Conservation (phyloP, 108 stramenopile species). For the Craspedostauros australis region DNA sequence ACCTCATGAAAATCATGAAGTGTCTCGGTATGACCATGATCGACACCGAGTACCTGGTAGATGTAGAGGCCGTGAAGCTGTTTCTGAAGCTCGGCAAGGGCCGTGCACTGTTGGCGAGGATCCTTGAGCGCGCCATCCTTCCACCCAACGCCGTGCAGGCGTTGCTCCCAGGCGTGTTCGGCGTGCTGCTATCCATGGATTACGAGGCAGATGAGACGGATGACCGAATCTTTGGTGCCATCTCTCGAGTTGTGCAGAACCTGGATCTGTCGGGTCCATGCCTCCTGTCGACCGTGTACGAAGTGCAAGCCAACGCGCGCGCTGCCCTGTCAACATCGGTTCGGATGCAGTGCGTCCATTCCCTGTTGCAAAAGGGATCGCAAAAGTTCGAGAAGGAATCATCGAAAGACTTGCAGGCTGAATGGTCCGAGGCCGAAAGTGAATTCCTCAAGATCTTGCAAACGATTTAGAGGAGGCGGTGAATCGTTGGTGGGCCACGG, state of each 20-base stretch:
- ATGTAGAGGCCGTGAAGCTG: constrained; percentile 28
- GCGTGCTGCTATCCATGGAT: constrained; percentile 15
- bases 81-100: constrained; percentile 67
- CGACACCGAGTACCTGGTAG: constrained; percentile 32
- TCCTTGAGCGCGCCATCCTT: constrained; percentile 67
- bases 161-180: constrained; percentile 47
- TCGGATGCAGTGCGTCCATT: constrained; percentile 68
- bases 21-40: constrained; percentile 51
- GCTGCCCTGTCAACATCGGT: constrained; percentile 20
- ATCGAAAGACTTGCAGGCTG: constrained; percentile 12
- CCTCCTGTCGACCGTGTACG: constrained; percentile 47
- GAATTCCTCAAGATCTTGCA: constrained; percentile 29
- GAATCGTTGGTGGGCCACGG: too few species aligned
- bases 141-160: constrained; percentile 65
- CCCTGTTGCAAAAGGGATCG: constrained; percentile 55
- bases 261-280: constrained; percentile 22
- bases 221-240: constrained; percentile 42
- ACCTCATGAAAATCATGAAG: constrained; percentile 59
- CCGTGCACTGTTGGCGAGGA: constrained; percentile 49
- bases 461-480: too few species aligned
- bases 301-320: constrained; percentile 12
- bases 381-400: constrained; percentile 21
- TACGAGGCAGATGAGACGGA: constrained; percentile 3
- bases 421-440: constrained; percentile 30
- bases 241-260: constrained; percentile 46